Evolutionary conservation across 345 rosid genomes (phyloP), one percentile per base, ranked within the genome.

Genomic region (Rhizophora mangle): DNA sequence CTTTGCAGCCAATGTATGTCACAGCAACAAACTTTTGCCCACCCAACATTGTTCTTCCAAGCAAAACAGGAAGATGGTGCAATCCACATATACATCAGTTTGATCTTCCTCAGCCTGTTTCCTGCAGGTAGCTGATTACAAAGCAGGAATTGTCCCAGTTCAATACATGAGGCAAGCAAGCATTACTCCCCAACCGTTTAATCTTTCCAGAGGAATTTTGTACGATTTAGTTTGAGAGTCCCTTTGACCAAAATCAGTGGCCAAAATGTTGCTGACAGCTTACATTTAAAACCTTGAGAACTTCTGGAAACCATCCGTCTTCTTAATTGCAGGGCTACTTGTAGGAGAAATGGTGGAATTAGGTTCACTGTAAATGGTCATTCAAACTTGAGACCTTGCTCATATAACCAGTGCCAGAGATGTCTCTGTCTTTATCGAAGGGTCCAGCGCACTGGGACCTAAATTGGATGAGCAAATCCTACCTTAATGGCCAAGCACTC

Each of bases 21-120:
- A 75, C 74, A 11, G 79, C 74, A 51, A 75, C 79, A 29, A 75
- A 75, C 60, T 65, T 75, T 29, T 75, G 79, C 71, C 74, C 79
- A 47, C 71, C 78, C n/a, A 68, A 74, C 62, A 67, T 13, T 73
- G 75, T 59, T 20, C 75, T 72, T 22, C 67, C 78, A 57, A 74
- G 60, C 60, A 47, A 62, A 49, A 63, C 62, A 39, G 79, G 74
- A 47, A 74, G 79, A n/a, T 70, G 79, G 79, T 69, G 79, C 49
- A 69, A 75, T 61, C 74, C 74, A 19, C 74, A 71, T 36, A 6
- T 15, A 22, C 70, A 69, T 37, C 78, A 69, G 34, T 75, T 75
- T 39, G 78, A 75, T 43, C 74, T 75, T 43, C 70, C 79, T 27
- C 74, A 60, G 58, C 79, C 79, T 29, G 70, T 65, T 57, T 75